These are phyloP conservation scores for Nemania diffusa DNA, from an alignment of 2,329 filamentous ascomycete species.

Conservation along the genomic window DNA sequence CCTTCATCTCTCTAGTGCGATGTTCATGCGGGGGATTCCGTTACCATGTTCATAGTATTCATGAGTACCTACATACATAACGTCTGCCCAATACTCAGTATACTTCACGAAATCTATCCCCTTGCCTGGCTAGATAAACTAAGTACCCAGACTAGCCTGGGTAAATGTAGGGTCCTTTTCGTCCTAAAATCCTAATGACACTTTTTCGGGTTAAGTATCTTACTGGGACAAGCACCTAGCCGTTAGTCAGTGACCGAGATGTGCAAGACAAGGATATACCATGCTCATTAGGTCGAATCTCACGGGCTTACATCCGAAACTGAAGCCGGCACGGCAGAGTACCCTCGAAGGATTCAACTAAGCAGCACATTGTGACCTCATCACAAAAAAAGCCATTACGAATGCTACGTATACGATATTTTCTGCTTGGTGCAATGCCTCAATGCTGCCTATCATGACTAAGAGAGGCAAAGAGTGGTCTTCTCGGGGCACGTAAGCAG, in stretches of 20 bases:
- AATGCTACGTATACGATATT: background rate
- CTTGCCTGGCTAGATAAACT: too few relatives aligned
- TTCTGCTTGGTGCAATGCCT: background rate
- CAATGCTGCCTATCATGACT: constrained; percentile 11
- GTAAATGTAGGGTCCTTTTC: constrained; percentile 15
- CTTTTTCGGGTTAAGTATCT: background rate
- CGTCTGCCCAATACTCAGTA: too few relatives aligned
- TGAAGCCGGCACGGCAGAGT: background rate
- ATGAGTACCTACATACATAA: too few relatives aligned
- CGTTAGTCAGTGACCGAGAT: background rate
- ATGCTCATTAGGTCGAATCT: background rate
- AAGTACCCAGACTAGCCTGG: too few relatives aligned
- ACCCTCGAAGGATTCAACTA: background rate
- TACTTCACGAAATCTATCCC: too few relatives aligned
- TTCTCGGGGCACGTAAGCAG: constrained; percentile 14
- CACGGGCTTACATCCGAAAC: background rate
- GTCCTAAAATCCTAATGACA: background rate
- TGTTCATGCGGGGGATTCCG: background rate
- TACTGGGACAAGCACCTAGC: background rate
- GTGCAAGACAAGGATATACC: background rate
- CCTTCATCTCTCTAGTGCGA: background rate
- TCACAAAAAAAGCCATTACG: background rate
- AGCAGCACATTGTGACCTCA: constrained; percentile 1
- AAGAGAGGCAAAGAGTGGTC: background rate
- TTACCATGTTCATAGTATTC: background rate